Conservation (phyloP, 192 early-diverging fungal genomes). For the Podila epigama region DNA sequence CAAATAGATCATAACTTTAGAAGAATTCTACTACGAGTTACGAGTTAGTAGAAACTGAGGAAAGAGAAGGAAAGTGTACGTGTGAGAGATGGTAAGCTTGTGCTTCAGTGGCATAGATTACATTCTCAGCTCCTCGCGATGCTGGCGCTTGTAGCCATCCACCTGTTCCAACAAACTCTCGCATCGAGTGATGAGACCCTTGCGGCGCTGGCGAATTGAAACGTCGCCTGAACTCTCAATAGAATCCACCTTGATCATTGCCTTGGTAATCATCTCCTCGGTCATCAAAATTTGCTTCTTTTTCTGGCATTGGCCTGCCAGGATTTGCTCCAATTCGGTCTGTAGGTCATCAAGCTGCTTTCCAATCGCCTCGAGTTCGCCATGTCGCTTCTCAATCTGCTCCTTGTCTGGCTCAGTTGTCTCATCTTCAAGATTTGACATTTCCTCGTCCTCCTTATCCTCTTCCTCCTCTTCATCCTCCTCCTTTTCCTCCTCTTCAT, state of each 20-base stretch:
- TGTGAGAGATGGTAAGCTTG: no score
- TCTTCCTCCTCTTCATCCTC: neutral
- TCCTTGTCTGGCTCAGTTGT: conserved; percentile 1
- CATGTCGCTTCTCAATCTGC: conserved; percentile 4
- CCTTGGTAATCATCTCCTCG: conserved; percentile 45
- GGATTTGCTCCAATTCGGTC: conserved; percentile 17
- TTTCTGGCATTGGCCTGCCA: conserved; percentile 10
- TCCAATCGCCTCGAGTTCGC: conserved; percentile 21
- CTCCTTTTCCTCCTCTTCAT: neutral
- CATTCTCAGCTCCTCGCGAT: neutral
- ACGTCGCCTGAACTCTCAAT: conserved; percentile 32
- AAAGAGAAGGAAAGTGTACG: no score
- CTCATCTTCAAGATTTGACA: conserved; percentile 1
- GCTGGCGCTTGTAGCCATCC: conserved; percentile 17
- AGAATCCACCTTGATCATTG: conserved; percentile 38
- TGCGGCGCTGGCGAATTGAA: conserved; percentile 31
- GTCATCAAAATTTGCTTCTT: conserved; percentile 24
- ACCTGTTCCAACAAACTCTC: conserved; percentile 25
- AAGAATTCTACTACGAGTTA: no score
- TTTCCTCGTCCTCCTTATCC: conserved; percentile 1
- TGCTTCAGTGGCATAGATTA: neutral
- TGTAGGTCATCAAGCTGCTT: neutral
- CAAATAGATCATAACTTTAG: no score
- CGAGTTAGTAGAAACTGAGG: neutral
- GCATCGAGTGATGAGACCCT: conserved; percentile 10